Evolutionary conservation across 495 filamentous ascomycete species (phyloP).

Genomic region (Xylaria telfairii): DNA sequence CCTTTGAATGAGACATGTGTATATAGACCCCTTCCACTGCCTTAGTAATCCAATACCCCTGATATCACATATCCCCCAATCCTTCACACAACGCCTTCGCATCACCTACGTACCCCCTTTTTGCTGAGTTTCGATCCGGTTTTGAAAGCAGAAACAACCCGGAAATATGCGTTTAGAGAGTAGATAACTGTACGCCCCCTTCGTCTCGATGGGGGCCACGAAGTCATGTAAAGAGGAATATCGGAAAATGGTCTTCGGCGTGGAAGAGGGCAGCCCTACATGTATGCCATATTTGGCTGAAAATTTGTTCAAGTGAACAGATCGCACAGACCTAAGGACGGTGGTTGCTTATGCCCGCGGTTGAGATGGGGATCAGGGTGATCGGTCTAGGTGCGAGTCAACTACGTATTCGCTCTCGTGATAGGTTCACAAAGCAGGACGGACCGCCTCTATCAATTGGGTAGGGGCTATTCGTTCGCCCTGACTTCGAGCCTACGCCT

Average conservation of each 20-base stretch:
- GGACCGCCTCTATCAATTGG: not conserved
- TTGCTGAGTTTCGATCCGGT: conserved; percentile 47
- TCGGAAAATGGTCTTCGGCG: conserved; percentile 19
- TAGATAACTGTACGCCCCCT: conserved; percentile 43
- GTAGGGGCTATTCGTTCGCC: not conserved
- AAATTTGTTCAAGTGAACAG: conserved; percentile 29
- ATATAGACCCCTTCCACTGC: conserved; percentile 38
- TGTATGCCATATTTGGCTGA: conserved; percentile 21
- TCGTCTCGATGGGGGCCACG: conserved; percentile 38
- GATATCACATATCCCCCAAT: conserved; percentile 29
- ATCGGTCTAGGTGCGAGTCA: conserved; percentile 22
- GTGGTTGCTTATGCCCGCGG: conserved; percentile 17
- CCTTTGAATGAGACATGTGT: conserved; percentile 35
- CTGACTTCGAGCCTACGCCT: conserved; percentile 19
- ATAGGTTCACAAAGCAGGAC: not conserved
- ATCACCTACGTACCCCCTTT: conserved; percentile 31
- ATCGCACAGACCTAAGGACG: conserved; percentile 11
- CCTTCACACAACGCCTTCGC: conserved; percentile 18
- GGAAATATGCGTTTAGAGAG: conserved; percentile 44
- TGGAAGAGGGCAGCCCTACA: conserved; percentile 18
- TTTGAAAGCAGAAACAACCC: conserved; percentile 43
- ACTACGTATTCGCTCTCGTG: conserved; percentile 16
- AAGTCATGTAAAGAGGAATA: conserved; percentile 42
- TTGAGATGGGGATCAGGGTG: conserved; percentile 29
- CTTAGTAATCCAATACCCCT: conserved; percentile 39